Conservation (phyloP, 164 flowering plant genomes). For the Vitis rotundifolia region DNA sequence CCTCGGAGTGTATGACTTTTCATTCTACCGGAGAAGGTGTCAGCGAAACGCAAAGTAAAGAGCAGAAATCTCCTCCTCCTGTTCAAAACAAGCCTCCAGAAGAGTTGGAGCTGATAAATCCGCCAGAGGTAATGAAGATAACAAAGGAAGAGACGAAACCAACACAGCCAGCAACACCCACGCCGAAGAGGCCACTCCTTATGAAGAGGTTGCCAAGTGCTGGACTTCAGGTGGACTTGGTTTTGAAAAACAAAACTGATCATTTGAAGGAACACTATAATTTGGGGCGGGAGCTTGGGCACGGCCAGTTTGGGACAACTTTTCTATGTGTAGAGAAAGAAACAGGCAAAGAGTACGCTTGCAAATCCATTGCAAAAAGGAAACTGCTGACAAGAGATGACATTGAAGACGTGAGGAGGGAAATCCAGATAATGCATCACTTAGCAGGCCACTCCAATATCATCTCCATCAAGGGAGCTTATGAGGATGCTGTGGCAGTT, state of each 20-base stretch:
- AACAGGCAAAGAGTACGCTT: conserved; percentile 70
- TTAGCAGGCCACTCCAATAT: conserved; percentile 65
- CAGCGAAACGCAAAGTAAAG: conserved; percentile 2
- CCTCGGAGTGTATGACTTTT: conserved; percentile 17
- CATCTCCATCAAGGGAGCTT: conserved; percentile 65
- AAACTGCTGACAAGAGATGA: conserved; percentile 60
- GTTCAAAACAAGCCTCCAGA: conserved; percentile 50
- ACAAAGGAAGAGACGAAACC: conserved; percentile 18
- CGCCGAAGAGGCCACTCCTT: conserved; percentile 36
- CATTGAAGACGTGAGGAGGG: conserved; percentile 89
- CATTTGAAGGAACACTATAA: conserved; percentile 68
- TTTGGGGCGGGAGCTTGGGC: conserved; percentile 77
- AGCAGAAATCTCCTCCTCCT: conserved; percentile 14
- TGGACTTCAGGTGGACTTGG: conserved; percentile 62
- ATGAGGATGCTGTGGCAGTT: conserved; percentile 85
- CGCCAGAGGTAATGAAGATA: conserved; percentile 50
- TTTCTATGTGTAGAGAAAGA: conserved; percentile 62
- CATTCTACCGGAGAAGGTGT: conserved; percentile 13
- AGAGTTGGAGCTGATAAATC: conserved; percentile 31
- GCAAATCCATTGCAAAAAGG: conserved; percentile 85
- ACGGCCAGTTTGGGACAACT: conserved; percentile 86
- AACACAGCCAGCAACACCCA: background rate
- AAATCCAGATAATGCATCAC: conserved; percentile 91
- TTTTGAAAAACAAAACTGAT: conserved; percentile 60
- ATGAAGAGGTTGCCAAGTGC: conserved; percentile 51